phyloP scores from a whole-genome alignment of 208 protist genomes.

The Trypanosoma mega region DNA sequence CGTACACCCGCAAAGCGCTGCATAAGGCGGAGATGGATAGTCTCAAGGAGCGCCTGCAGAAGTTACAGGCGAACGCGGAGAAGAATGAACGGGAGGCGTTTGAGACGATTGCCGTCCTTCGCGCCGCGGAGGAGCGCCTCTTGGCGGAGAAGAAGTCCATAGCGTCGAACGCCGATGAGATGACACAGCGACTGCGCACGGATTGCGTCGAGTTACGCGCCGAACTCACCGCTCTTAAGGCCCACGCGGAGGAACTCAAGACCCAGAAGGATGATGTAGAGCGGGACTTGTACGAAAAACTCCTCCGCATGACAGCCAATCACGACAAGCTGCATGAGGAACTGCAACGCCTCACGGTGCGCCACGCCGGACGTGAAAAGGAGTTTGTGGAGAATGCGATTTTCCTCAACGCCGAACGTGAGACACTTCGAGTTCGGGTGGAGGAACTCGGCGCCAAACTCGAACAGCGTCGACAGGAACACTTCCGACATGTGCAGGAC shows the following conservation, averaged over 20 bases:
- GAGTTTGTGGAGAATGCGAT: conserved; percentile 77
- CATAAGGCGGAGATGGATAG: conserved; percentile 76
- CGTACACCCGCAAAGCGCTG: conserved; percentile 67
- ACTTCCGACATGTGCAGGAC: conserved; percentile 36
- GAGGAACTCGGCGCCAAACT: conserved; percentile 44
- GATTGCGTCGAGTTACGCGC: conserved; percentile 25
- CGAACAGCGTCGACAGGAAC: conserved; percentile 31
- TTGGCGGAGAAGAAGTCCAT: conserved; percentile 34
- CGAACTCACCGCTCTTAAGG: conserved; percentile 28
- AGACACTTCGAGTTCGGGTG: conserved; percentile 58
- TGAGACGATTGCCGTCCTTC: conserved; percentile 73
- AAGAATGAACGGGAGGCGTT: conserved; percentile 70
- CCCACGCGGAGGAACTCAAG: conserved; percentile 34
- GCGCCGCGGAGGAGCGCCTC: conserved; percentile 48
- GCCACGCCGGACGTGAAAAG: conserved; percentile 55
- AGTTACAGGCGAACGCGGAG: conserved; percentile 72
- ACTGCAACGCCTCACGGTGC: conserved; percentile 36
- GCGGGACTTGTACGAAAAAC: conserved; percentile 67
- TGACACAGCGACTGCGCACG: conserved; percentile 24
- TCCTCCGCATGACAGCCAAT: conserved; percentile 73
- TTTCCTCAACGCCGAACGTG: conserved; percentile 74
- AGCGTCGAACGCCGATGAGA: conserved; percentile 27
- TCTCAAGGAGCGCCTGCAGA: conserved; percentile 66
- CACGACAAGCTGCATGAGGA: conserved; percentile 61
- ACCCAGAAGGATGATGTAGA: conserved; percentile 39